A percentile compares a stretch with the other conserved stretches of the same genome.
phyloP scores from a whole-genome alignment of 169 alveolate species.

The Fabrea salina region DNA sequence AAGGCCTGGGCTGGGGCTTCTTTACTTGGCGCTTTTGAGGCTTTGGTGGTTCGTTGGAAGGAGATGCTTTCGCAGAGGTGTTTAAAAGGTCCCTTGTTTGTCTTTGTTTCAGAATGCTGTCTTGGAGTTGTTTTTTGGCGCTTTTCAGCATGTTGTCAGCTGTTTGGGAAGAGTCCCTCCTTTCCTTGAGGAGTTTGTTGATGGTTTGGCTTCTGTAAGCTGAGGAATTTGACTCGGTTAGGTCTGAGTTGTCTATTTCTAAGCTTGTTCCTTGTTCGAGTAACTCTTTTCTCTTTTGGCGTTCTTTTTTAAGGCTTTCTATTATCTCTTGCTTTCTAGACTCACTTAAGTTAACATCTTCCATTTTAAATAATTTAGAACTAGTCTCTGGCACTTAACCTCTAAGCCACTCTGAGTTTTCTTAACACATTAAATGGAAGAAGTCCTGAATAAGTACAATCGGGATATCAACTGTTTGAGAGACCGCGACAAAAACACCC shows the following conservation, averaged over 20 bases:
- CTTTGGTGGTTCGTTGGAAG: background rate
- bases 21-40: background rate
- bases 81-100: background rate
- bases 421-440: too few relatives aligned
- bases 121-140: constrained; percentile 6
- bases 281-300: constrained; percentile 1
- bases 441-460: too few relatives aligned
- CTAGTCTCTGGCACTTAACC: too few relatives aligned
- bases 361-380: background rate
- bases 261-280: background rate
- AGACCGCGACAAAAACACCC: background rate
- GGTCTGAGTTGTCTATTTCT: background rate
- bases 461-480: background rate
- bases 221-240: background rate
- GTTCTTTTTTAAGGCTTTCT: background rate
- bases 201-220: constrained; percentile 4
- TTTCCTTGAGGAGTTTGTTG: background rate
- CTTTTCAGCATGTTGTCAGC: background rate
- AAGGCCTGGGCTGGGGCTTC: too few relatives aligned
- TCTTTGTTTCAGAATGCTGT: background rate
- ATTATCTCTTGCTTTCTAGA: constrained; percentile 5
- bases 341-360: background rate
- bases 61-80: background rate
- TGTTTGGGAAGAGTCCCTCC: background rate
- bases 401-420: too few relatives aligned